These are phyloP conservation scores for Ascochyta pisi DNA, from an alignment of 2,329 filamentous ascomycete genomes.

Conservation along the genomic window DNA sequence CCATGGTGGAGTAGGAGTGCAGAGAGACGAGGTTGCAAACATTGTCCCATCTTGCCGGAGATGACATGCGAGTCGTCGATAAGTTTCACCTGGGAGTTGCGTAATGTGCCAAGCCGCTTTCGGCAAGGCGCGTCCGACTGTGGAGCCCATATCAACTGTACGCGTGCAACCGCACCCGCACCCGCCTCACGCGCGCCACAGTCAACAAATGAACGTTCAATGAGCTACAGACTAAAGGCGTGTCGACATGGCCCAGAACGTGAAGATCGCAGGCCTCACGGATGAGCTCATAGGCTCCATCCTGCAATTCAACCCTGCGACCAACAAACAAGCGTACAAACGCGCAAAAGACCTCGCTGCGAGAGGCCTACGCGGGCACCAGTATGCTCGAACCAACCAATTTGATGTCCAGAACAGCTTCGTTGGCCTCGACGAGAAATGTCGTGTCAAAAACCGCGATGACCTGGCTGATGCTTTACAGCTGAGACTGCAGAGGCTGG, in stretches of 20 bases:
- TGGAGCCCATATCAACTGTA: slow-evolving; percentile 6
- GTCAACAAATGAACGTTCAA: not conserved
- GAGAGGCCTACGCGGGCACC: slow-evolving; percentile 49
- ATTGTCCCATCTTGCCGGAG: slow-evolving; percentile 6
- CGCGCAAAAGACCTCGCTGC: slow-evolving; percentile 49
- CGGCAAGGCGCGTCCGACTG: slow-evolving; percentile 10
- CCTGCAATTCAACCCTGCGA: slow-evolving; percentile 55
- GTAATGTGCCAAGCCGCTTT: slow-evolving; percentile 18
- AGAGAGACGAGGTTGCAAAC: slow-evolving; percentile 6
- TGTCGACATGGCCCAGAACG: slow-evolving; percentile 71
- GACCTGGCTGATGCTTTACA: slow-evolving; percentile 75
- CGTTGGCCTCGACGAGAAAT: slow-evolving; percentile 77
- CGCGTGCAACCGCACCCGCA: slow-evolving; percentile 17
- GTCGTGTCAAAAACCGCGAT: slow-evolving; percentile 80
- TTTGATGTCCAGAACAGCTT: slow-evolving; percentile 54
- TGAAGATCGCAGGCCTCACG: slow-evolving; percentile 68
- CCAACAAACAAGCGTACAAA: slow-evolving; percentile 47
- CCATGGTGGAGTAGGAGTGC: slow-evolving; percentile 64
- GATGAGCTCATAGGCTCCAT: slow-evolving; percentile 74
- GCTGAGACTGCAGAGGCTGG: slow-evolving; percentile 66
- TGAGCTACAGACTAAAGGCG: slow-evolving; percentile 3
- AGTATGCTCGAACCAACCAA: slow-evolving; percentile 56
- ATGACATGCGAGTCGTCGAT: slow-evolving; percentile 13
- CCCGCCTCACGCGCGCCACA: slow-evolving; percentile 6
- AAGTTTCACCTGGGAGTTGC: slow-evolving; percentile 17